Evolutionary conservation across 73 alveolate genomes (phyloP), one percentile per base, ranked within the genome.

Genomic region (Breviolum minutum): DNA sequence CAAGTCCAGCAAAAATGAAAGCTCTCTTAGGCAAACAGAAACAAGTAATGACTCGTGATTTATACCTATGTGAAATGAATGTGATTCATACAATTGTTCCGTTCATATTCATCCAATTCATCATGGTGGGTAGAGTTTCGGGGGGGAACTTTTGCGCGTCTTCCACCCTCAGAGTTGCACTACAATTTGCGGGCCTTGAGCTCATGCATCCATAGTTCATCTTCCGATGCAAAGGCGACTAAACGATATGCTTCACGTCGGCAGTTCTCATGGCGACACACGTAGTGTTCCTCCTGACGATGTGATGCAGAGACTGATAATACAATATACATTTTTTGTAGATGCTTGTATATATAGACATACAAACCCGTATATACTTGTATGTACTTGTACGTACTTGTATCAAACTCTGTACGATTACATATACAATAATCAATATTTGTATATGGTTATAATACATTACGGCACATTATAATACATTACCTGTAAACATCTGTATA

Each of bases 241-340:
- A 92, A 62, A 8, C 98, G 98, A 63, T 73, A 76, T 24, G 89
- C 48, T 80, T 64, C 98, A 16, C 98, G 98, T 0, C 87, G 89
- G 89, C 98, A 92, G 30, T 92, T 92, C 80, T 92, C 98, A 48
- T 92, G 98, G 54, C 83, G 82, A 84, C 98, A 92, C 17, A 92
- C 98, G 80, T 74, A 76, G 81, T 92, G 98, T 80, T 92, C 98
- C 90, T 92, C 98, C 98, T 92, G 76, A 26, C 74, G 74, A 66
- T 17, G 90, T 12, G 71, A 16, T 63, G 87, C 82, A 12, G 54
- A 40, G 3, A 40, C 54, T 40, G 54, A 40, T 40, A 40, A 40
- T 40, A 40, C 54, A 40, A 40, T 40, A 3, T 40, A 40, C 54
- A 40, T 40, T 2, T 3, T 3, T 0, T 40, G 54, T 40, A 40